These are phyloP conservation scores for Phalaenopsis hybrid DNA, from an alignment of 116 monocot species.

Conservation along the genomic window DNA sequence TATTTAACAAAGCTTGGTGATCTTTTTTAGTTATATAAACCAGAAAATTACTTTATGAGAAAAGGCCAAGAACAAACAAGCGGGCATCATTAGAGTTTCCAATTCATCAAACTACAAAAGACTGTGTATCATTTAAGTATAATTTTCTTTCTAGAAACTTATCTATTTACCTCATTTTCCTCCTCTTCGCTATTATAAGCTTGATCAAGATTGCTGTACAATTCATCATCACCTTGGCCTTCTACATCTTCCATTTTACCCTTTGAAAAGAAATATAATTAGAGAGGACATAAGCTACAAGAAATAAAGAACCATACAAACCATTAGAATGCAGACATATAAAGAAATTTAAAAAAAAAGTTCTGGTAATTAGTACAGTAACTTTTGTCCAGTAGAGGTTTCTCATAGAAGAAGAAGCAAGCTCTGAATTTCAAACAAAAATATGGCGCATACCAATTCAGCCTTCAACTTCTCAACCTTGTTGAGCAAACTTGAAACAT, in stretches of 20 bases:
- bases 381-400: background rate
- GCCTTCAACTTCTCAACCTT: conserved; percentile 61
- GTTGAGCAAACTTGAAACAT: conserved; percentile 44
- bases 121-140: background rate
- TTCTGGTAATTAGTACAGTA: no score
- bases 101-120: background rate
- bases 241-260: conserved; percentile 56
- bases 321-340: background rate
- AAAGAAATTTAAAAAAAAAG: background rate
- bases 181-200: conserved; percentile 67
- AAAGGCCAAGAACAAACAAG: background rate
- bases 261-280: conserved; percentile 22
- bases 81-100: background rate
- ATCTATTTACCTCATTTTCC: conserved; percentile 51
- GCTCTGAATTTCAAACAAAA: conserved; percentile 3
- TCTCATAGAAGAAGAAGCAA: background rate
- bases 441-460: conserved; percentile 57
- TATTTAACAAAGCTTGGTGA: background rate
- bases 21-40: background rate
- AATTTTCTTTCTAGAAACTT: background rate
- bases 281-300: background rate
- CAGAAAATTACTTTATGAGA: background rate
- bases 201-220: conserved; percentile 70
- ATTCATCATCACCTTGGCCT: conserved; percentile 59
- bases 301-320: background rate